Evolutionary conservation across 495 filamentous ascomycete genomes (phyloP), one percentile per base, ranked within the genome.

Genomic region (Penicillium daleae): DNA sequence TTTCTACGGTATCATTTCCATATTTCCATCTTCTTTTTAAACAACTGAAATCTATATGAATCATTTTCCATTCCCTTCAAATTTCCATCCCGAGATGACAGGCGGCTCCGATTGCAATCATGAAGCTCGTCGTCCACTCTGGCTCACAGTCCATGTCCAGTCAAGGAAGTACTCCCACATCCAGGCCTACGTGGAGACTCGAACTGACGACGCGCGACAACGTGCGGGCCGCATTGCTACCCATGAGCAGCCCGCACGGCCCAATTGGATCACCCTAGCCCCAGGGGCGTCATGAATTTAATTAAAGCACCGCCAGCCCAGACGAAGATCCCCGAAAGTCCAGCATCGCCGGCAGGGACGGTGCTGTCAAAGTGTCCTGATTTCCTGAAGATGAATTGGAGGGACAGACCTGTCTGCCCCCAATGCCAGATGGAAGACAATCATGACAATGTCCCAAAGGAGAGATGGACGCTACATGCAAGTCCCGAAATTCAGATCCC

Each of bases 171-270:
- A 31, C 29, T 17, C 5, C 27, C 13, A 26, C 8, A 31, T 24
- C 32, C 22, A 17, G 57, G 57, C 29, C 32, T 53, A 64, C 62
- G 50, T 64, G 62, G 56, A 56, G 56, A 27, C 40, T 51, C 27
- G 27, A 24, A 58, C 21, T 55, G 60, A 62, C 60, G 39, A 62
- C 60, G 59, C 52, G 52, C 40, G 53, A 64, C 56, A 65, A 60
- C 62, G 57, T 65, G 57, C 62, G 57, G 57, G 57, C 57, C 57
- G 58, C 62, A 52, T 55, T 46, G 37, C 49, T 54, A n/a, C 59
- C 52, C 50, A 64, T 53, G 56, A 63, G 61, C 29, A 44, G 26
- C 7, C 33, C 21, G 56, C 55, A 63, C 61, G 56, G 52, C 21
- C 62, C 62, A 65, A 65, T 65, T 44, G 52, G 62, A 60, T 60